Evolutionary conservation across 176 grass and related monocot genomes (phyloP).

Genomic region (Zoysia pacifica): DNA sequence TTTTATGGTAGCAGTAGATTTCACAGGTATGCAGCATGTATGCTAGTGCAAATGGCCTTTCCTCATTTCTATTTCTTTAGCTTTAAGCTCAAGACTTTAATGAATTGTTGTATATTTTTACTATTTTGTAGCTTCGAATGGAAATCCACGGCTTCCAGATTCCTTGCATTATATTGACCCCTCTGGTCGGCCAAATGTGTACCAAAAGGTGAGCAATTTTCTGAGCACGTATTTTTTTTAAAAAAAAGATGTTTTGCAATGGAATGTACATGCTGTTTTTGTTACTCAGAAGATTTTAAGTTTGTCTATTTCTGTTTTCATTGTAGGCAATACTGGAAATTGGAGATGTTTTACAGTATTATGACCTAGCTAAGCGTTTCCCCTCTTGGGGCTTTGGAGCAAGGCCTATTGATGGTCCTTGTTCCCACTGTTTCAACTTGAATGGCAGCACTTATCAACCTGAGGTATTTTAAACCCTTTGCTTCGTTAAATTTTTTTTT

Average conservation of each 20-base stretch:
- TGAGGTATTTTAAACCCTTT: conserved; percentile 56
- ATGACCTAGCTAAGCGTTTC: conserved; percentile 74
- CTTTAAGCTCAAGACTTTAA: conserved; percentile 19
- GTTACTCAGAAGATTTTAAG: conserved; percentile 6
- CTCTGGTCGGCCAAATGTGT: conserved; percentile 94
- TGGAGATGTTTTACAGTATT: conserved; percentile 88
- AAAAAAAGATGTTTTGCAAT: neutral
- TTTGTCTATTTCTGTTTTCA: conserved; percentile 33
- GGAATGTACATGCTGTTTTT: neutral
- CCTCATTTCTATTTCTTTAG: conserved; percentile 22
- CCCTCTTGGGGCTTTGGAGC: conserved; percentile 97
- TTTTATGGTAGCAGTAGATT: conserved; percentile 98
- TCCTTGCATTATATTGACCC: conserved; percentile 99
- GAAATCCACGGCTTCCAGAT: conserved; percentile 95
- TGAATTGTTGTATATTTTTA: conserved; percentile 23
- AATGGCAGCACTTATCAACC: conserved; percentile 91
- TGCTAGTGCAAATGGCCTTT: conserved; percentile 26
- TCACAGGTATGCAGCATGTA: conserved; percentile 65
- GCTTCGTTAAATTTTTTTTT: conserved; percentile 5
- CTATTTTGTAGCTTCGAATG: conserved; percentile 89
- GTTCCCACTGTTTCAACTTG: conserved; percentile 97
- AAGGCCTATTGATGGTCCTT: conserved; percentile 96
- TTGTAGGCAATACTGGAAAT: conserved; percentile 90
- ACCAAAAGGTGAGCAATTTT: conserved; percentile 86
- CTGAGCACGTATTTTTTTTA: conserved; percentile 30